phyloP scores from a whole-genome alignment of 2,329 filamentous ascomycete species.

The Colletotrichum sp. region DNA sequence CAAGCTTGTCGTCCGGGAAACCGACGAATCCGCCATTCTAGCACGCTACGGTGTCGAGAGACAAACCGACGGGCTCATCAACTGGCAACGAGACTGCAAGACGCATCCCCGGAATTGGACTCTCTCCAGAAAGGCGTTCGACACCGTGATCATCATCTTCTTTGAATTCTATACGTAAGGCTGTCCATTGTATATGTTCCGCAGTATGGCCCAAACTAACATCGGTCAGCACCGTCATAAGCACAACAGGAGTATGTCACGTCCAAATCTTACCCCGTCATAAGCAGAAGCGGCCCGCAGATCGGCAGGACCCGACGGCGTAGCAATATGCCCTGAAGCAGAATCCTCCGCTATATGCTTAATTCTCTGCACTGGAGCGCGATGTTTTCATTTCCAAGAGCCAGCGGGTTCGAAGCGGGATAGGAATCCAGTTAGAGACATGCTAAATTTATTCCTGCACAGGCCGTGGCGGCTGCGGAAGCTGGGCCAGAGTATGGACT shows the following conservation, averaged over 20 bases:
- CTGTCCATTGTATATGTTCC: not conserved
- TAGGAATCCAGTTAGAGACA: not conserved
- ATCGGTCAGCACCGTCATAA: constrained; percentile 5
- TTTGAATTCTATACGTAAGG: constrained; percentile 28
- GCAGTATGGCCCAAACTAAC: not conserved
- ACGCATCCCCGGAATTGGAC: constrained; percentile 25
- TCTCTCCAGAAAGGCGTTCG: constrained; percentile 22
- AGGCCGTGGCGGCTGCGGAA: constrained; percentile 19
- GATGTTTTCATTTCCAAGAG: not conserved
- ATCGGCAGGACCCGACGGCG: not conserved
- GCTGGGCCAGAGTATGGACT: not conserved
- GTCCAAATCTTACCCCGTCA: too few species aligned
- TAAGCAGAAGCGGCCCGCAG: not conserved
- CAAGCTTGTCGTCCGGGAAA: not conserved
- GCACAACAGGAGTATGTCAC: constrained; percentile 11
- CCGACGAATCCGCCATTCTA: not conserved
- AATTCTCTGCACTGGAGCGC: not conserved
- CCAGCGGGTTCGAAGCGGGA: not conserved
- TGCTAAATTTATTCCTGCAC: not conserved
- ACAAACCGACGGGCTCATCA: constrained; percentile 3
- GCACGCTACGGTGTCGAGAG: constrained; percentile 10
- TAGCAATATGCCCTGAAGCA: not conserved
- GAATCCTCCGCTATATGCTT: too few species aligned
- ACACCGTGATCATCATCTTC: constrained; percentile 23
- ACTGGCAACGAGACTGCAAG: constrained; percentile 5